Base-by-base conservation (phyloP, 1,284 basidiomycete genomes). In the Sanghuangporus baumii region DNA sequence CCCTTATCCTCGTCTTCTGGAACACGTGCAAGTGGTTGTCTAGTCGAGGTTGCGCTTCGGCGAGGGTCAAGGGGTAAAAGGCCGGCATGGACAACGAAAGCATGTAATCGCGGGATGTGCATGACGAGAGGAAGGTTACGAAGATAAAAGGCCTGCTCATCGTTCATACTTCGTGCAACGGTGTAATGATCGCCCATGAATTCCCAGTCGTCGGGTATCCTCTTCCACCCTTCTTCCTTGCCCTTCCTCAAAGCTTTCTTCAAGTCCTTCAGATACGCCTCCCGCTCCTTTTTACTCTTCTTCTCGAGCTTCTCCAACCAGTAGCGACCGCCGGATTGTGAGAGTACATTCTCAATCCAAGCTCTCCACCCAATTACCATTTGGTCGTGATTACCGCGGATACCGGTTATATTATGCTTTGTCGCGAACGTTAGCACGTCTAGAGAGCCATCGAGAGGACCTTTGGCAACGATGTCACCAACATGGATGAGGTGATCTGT, bases 371-470 rank as follows among this genome's bases (percentile, higher is more conserved):
- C 89, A 46, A 96, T 81, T 55, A 94, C 84, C 66, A 82, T 81
- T 70, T 96, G 92, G 75, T 97, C 94, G 70, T 96, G 92, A 71
- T 97, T 97, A 0, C 94, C 94, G 47, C 94, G 84, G 4, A 96
- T 91, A 16, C 91, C 93, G 34, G 78, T 79, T 37, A 88, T 76
- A 61, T 85, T 81, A 69, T 87, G 73, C 9, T 74, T 69, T 1
- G 85, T 74, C 79, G 94, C 80, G 73, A 83, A 91, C 14, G 78
- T 73, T 11, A 96, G 73, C 18, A 91, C 81, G 16, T 83, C 77
- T 60, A 88, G 74, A 0, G 91, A 89, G 18, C 84, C 82, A 18
- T 76, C 62, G 59, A 79, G 77, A 0, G 81, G 73, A 9, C 86
- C 87, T 72, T 91, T 95, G 16, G 89, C 79, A 20, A 92, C 71